Conservation (phyloP, 148 eudicot genomes). For the Drosera capensis region DNA sequence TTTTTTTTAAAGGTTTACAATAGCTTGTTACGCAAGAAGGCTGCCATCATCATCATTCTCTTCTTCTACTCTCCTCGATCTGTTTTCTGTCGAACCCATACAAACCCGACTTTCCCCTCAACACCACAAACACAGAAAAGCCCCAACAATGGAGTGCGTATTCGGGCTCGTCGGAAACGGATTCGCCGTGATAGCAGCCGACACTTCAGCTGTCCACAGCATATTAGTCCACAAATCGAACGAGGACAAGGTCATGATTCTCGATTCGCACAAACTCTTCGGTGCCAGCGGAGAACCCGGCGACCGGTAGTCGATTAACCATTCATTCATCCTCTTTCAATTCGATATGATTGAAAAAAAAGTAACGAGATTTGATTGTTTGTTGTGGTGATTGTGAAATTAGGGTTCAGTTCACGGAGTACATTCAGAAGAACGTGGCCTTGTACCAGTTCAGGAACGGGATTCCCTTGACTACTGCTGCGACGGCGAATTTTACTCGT, state of each 20-base stretch:
- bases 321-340: not conserved
- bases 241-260: conserved; percentile 75
- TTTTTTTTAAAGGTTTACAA: no score
- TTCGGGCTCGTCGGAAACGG: conserved; percentile 70
- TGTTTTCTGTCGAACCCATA: no score
- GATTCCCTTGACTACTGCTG: conserved; percentile 72
- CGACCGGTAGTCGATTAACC: conserved; percentile 42
- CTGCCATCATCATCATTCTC: no score
- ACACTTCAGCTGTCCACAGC: conserved; percentile 69
- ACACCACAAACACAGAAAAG: no score
- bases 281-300: conserved; percentile 85
- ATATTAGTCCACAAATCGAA: conserved; percentile 71
- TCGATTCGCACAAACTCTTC: conserved; percentile 85
- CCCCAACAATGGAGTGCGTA: conserved; percentile 85
- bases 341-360: not conserved
- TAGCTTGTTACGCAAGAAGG: no score
- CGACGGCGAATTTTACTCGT: conserved; percentile 78
- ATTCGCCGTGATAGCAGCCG: conserved; percentile 67
- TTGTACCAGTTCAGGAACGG: conserved; percentile 74
- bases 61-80: no score
- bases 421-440: conserved; percentile 58
- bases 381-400: not conserved
- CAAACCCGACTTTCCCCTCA: no score
- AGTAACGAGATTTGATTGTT: no score
- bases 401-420: conserved; percentile 87